Conservation (phyloP, 768 basidiomycete genomes). For the Trametes villosa region DNA sequence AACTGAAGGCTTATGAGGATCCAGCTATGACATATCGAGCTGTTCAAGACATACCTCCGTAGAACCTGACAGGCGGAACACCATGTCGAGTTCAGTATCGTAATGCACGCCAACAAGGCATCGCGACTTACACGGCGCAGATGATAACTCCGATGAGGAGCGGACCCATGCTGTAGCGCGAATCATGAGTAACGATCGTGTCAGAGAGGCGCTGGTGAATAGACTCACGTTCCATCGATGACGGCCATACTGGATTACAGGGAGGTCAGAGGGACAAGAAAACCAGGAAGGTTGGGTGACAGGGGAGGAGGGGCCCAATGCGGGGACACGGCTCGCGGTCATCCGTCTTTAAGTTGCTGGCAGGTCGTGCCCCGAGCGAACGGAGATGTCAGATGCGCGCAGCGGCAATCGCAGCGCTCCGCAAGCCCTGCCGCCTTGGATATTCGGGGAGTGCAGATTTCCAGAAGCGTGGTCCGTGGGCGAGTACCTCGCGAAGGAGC, state of each 20-base stretch:
- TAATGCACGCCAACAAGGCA: neutral
- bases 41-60: constrained; percentile 47
- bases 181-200: neutral
- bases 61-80: constrained; percentile 40
- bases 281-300: constrained; percentile 2
- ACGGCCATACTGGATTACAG: constrained; percentile 7
- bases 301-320: constrained; percentile 11
- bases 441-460: neutral
- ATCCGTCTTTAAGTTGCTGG: neutral
- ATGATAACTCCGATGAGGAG: constrained; percentile 54
- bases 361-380: neutral
- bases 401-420: neutral
- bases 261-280: neutral
- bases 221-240: constrained; percentile 20
- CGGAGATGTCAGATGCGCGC: neutral
- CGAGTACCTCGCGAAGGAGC: neutral
- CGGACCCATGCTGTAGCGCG: constrained; percentile 48
- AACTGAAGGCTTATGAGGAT: constrained; percentile 37
- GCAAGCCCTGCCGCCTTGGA: neutral
- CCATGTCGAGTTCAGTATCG: neutral
- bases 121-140: constrained; percentile 47
- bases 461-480: neutral
- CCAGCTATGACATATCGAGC: neutral
- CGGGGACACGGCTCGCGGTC: neutral
- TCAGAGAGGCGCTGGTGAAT: neutral